Base-by-base conservation (phyloP, 495 filamentous ascomycete species). In the Lepraria neglecta region DNA sequence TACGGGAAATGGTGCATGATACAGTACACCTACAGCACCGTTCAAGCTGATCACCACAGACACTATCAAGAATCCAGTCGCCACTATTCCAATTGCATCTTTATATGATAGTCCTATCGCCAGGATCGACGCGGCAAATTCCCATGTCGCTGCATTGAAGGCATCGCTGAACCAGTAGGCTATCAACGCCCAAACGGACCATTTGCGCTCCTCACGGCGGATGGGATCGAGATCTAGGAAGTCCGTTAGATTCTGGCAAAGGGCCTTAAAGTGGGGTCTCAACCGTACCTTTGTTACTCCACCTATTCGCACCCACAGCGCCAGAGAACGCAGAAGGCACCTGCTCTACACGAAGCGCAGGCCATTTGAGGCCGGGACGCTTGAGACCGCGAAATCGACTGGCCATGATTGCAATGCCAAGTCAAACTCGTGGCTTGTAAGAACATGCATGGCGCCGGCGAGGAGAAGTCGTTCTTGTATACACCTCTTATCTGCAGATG, bases 1-100 rank as follows among this genome's bases (percentile, higher is more conserved):
- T 5, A 89, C 84, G 11, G 86, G 83, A 71, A 89, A 90, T 5
- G 84, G 84, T 7, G 84, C 76, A 65, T 87, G 85, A 62, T 86
- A 81, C 56, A 80, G 78, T 31, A 80, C 78, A 11, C 83, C 82
- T 31, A 84, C 82, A 9, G 82, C 80, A 45, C 85, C 85, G 63
- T 87, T 88, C 19, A 81, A 75, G 17, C 83, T 74, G 64, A 87
- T 85, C 15, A 84, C 79, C 56, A 85, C 77, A 9, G 82, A 81
- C 43, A 87, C 78, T 64, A 82, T 81, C 63, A 84, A 78, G 72
- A 83, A 85, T 6, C 76, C 82, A 38, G 85, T 69, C 11, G 83
- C 81, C 64, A 87, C 81, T 67, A 83, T 81, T 21, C 75, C 78
- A 35, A 87, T 72, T 0, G 82, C 79, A 64, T 87, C 84, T 38